A percentile compares a stretch with the other conserved stretches of the same genome.
These are phyloP conservation scores for Globisporangium orthogonon DNA, from an alignment of 352 stramenopile genomes.

Conservation along the genomic window DNA sequence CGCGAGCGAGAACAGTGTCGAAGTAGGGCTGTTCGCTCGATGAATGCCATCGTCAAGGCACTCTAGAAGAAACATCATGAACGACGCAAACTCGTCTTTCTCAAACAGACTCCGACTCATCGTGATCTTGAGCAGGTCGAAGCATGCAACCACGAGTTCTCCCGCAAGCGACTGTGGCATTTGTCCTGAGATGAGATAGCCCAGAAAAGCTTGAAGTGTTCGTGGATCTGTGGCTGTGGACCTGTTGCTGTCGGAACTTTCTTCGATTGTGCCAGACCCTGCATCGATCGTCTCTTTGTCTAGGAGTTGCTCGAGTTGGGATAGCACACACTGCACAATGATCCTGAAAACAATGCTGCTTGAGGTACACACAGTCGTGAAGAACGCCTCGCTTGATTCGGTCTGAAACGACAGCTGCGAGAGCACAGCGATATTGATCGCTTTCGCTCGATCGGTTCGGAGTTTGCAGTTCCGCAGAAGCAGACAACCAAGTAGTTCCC, in stretches of 20 bases:
- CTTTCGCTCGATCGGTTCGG: conserved; percentile 15
- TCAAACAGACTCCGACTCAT: conserved; percentile 36
- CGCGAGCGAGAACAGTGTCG: conserved; percentile 1
- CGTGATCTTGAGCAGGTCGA: conserved; percentile 35
- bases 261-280: neutral
- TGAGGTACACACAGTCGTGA: conserved; percentile 41
- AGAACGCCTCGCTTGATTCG: conserved; percentile 43
- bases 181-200: conserved; percentile 13
- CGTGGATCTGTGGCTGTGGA: neutral
- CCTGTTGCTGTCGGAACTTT: neutral
- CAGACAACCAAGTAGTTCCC: conserved; percentile 56
- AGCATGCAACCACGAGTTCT: conserved; percentile 22
- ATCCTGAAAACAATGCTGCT: conserved; percentile 40
- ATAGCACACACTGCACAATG: conserved; percentile 30
- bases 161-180: conserved; percentile 2
- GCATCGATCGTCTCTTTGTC: neutral
- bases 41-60: conserved; percentile 31
- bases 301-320: neutral
- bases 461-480: conserved; percentile 42
- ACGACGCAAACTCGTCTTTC: conserved; percentile 50
- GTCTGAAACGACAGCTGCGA: conserved; percentile 41
- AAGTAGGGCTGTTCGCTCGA: neutral
- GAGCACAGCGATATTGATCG: conserved; percentile 37
- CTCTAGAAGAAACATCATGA: conserved; percentile 60
- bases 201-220: conserved; percentile 15